These are phyloP conservation scores for Apostasia shenzhenica DNA, from an alignment of 106 monocot species.

Conservation along the genomic window DNA sequence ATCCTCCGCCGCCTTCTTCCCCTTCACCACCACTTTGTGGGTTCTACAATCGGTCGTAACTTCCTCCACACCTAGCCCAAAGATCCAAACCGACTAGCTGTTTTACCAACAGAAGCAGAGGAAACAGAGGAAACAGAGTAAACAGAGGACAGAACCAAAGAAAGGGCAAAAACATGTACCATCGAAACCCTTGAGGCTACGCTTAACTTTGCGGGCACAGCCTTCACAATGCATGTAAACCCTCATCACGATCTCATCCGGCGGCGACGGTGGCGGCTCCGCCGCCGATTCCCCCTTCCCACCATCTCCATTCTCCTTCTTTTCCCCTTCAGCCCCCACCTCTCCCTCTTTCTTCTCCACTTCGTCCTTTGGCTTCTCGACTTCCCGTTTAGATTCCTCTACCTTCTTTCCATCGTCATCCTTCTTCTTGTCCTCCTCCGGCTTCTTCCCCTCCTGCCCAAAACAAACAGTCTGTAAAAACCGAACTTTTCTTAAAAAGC, in stretches of 20 bases:
- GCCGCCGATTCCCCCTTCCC: constrained; percentile 3
- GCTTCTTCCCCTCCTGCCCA: constrained; percentile 19
- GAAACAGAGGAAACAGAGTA: background rate
- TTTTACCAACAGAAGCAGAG: background rate
- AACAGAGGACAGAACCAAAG: background rate
- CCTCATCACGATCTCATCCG: constrained; percentile 50
- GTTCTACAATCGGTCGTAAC: constrained; percentile 59
- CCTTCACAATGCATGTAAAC: constrained; percentile 80
- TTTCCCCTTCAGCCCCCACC: constrained; percentile 13
- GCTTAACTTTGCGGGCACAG: constrained; percentile 53
- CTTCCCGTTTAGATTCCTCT: background rate
- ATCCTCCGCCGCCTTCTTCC: constrained; percentile 66
- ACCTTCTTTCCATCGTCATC: constrained; percentile 19
- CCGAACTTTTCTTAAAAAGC: background rate
- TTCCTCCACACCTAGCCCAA: constrained; percentile 65
- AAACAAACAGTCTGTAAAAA: background rate
- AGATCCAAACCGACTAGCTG: too few relatives aligned
- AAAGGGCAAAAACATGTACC: constrained; percentile 17
- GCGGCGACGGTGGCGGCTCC: constrained; percentile 37
- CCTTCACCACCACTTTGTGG: constrained; percentile 81
- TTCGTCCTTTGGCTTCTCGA: constrained; percentile 16
- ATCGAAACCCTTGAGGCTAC: constrained; percentile 41
- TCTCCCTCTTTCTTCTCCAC: constrained; percentile 6
- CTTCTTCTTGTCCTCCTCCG: constrained; percentile 20
- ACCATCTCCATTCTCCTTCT: constrained; percentile 11